Percentiles rank a stretch among this genome's conserved stretches.
Evolutionary conservation across 441 rosid species (phyloP).

Genomic region (Croton setiger): DNA sequence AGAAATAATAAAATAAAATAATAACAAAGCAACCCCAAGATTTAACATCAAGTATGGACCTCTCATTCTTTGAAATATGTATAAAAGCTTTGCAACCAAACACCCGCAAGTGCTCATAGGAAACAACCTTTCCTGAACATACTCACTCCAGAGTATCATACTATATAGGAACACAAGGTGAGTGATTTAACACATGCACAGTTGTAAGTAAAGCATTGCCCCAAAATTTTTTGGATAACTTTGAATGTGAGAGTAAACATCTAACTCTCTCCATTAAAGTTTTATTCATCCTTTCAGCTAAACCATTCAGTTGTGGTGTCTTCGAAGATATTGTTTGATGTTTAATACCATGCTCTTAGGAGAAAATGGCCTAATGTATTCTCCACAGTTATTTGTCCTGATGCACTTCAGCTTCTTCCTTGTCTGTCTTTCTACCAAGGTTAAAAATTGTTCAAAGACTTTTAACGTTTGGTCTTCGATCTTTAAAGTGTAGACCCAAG

Average conservation of each 20-base stretch:
- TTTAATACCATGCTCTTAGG: background rate
- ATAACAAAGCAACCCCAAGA: no score
- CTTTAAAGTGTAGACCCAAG: background rate
- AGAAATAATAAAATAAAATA: no score
- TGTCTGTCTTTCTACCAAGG: background rate
- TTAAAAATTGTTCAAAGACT: background rate
- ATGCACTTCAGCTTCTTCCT: background rate
- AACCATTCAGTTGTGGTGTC: background rate
- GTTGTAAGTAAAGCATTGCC: background rate
- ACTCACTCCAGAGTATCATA: background rate
- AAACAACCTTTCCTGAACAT: background rate
- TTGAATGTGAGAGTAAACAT: no score
- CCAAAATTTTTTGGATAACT: background rate
- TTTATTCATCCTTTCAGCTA: slow-evolving; percentile 2
- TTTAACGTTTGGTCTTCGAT: background rate
- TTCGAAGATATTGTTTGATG: background rate
- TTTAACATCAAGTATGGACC: background rate
- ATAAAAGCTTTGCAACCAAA: background rate
- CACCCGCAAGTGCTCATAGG: background rate
- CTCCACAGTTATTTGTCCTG: background rate
- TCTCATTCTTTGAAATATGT: background rate
- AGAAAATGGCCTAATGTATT: background rate
- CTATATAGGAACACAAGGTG: background rate
- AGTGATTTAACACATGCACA: background rate
- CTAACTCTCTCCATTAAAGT: no score